phyloP scores from a whole-genome alignment of 2,329 filamentous ascomycete genomes.

The Diaporthe citrichinensis region DNA sequence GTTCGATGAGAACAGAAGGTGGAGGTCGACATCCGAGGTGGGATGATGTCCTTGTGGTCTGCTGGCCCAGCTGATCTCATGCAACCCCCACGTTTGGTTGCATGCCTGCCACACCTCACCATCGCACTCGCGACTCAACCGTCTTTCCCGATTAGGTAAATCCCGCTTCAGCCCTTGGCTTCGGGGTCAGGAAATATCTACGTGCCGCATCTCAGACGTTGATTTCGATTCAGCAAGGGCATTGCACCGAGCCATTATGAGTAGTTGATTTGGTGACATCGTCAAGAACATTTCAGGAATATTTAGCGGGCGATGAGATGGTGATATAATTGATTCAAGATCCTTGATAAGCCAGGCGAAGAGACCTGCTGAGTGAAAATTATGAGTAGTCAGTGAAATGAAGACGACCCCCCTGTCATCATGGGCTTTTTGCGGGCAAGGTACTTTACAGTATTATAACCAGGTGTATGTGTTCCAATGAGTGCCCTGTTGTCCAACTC shows the following conservation, averaged over 20 bases:
- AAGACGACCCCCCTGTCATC: too few relatives aligned
- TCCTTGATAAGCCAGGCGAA: too few relatives aligned
- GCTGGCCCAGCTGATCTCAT: constrained; percentile 31
- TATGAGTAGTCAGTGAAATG: too few relatives aligned
- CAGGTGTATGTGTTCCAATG: not conserved
- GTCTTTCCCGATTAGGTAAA: constrained; percentile 21
- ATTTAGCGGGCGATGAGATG: too few relatives aligned
- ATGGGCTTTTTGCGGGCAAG: too few relatives aligned
- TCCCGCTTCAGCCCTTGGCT: not conserved
- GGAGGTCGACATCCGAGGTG: constrained; percentile 23
- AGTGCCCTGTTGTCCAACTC: not conserved
- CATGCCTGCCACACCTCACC: constrained; percentile 15
- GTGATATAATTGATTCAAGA: not conserved
- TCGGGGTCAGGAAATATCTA: too few relatives aligned
- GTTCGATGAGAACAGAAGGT: not conserved
- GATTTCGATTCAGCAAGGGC: not conserved
- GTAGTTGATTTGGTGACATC: not conserved
- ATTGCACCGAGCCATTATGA: not conserved
- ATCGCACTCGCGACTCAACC: not conserved
- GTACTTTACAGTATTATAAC: too few relatives aligned
- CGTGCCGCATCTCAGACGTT: not conserved
- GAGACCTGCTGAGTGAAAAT: not conserved
- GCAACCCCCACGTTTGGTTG: constrained; percentile 38
- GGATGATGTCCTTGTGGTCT: constrained; percentile 1
- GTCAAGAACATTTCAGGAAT: not conserved